Conservation (phyloP, 2,329 filamentous ascomycete genomes). For the Chaetomium olivaceum region DNA sequence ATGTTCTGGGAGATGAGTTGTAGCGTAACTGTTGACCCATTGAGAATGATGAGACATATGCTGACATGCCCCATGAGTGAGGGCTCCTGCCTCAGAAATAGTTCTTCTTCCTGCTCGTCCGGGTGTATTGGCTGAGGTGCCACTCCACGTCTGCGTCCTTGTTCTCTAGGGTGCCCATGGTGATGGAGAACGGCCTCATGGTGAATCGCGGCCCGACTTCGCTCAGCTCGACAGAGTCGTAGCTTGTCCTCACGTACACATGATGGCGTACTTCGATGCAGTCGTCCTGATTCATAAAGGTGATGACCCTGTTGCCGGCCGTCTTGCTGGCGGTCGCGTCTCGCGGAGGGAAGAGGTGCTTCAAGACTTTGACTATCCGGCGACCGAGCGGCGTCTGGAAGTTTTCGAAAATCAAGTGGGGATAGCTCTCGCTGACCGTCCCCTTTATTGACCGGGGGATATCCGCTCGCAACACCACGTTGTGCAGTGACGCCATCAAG, state of each 20-base stretch:
- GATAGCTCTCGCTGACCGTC: slow-evolving; percentile 74
- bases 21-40: background rate
- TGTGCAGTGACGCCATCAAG: slow-evolving; percentile 82
- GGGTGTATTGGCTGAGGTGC: slow-evolving; percentile 93
- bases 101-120: slow-evolving; percentile 93
- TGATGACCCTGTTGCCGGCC: slow-evolving; percentile 84
- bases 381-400: slow-evolving; percentile 80
- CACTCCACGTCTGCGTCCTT: slow-evolving; percentile 96
- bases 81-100: slow-evolving; percentile 62
- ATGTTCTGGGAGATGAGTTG: background rate
- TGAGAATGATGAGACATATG: background rate
- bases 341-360: slow-evolving; percentile 90
- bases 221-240: slow-evolving; percentile 82
- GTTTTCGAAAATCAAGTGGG: slow-evolving; percentile 92
- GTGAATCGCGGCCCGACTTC: slow-evolving; percentile 95
- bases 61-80: background rate
- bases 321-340: slow-evolving; percentile 74
- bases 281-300: slow-evolving; percentile 92
- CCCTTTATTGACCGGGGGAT: slow-evolving; percentile 86
- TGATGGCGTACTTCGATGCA: slow-evolving; percentile 86
- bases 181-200: slow-evolving; percentile 93
- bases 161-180: slow-evolving; percentile 86
- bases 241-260: slow-evolving; percentile 91
- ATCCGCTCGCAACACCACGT: slow-evolving; percentile 88
- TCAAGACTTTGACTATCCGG: slow-evolving; percentile 84